phyloP scores from a whole-genome alignment of 1,139 yeast genomes.

The Hyphopichia wangnamkhiaoensis region DNA sequence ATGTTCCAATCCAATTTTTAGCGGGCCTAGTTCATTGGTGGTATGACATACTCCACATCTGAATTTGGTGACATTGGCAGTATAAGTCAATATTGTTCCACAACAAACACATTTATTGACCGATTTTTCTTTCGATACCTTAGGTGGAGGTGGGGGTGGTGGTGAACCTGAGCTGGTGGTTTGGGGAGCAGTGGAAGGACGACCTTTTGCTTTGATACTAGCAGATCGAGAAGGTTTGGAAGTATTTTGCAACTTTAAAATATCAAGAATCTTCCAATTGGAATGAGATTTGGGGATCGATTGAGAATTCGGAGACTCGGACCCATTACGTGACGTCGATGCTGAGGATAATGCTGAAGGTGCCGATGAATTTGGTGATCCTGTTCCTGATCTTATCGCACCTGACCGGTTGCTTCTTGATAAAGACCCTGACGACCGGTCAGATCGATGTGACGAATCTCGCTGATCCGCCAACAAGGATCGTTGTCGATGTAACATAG shows the following conservation, averaged over 20 bases:
- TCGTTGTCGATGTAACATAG: no score
- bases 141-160: background rate
- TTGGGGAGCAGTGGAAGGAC: background rate
- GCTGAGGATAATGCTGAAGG: background rate
- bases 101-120: constrained; percentile 54
- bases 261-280: constrained; percentile 4
- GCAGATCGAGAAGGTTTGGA: background rate
- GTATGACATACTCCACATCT: constrained; percentile 61
- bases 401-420: no score
- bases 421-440: background rate
- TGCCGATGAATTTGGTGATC: background rate
- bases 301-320: background rate
- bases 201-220: background rate
- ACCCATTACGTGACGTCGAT: background rate
- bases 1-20: constrained; percentile 8
- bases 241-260: constrained; percentile 5
- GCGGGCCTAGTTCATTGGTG: constrained; percentile 33
- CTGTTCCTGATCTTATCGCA: background rate
- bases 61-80: constrained; percentile 46
- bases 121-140: constrained; percentile 7
- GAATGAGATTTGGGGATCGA: constrained; percentile 4
- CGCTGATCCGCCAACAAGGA: no score
- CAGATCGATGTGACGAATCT: background rate
- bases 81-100: constrained; percentile 56
- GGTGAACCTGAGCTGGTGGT: background rate